Percentiles rank a stretch among this genome's conserved stretches.
Evolutionary conservation across 495 filamentous ascomycete species (phyloP).

Genomic region (Schizothecium vesticola): DNA sequence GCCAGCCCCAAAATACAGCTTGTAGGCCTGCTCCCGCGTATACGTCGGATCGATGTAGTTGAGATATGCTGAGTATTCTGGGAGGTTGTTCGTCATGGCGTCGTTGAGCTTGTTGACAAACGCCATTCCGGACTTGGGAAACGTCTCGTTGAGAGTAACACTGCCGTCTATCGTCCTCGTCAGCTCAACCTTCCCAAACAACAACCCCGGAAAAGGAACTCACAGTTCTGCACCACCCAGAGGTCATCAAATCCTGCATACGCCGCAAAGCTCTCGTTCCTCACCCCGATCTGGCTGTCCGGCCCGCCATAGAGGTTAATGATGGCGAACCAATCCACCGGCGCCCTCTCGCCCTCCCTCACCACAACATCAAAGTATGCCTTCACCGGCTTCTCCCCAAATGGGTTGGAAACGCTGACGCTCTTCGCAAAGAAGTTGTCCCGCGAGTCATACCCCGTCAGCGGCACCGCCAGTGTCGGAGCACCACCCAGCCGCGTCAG

Average conservation of each 20-base stretch:
- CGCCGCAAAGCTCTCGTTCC: conserved; percentile 13
- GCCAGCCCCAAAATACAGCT: conserved; percentile 14
- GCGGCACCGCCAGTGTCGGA: conserved; percentile 2
- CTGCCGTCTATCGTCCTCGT: background rate
- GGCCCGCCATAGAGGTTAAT: conserved; percentile 20
- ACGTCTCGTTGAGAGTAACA: background rate
- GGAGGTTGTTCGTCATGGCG: conserved; percentile 1
- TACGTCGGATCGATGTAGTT: conserved; percentile 14
- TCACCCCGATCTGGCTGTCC: conserved; percentile 6
- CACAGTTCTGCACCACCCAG: conserved; percentile 19
- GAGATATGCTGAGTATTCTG: conserved; percentile 8
- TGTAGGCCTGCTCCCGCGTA: conserved; percentile 5
- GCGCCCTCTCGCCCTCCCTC: background rate
- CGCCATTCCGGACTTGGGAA: conserved; percentile 3
- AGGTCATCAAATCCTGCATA: conserved; percentile 14
- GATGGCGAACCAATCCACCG: conserved; percentile 12
- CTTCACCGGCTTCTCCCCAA: background rate
- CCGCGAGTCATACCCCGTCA: conserved; percentile 6
- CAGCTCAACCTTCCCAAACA: background rate
- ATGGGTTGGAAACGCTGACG: conserved; percentile 9
- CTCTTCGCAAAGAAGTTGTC: conserved; percentile 21
- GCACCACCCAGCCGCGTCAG: conserved; percentile 4
- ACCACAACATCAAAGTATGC: conserved; percentile 11
- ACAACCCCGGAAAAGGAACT: background rate
- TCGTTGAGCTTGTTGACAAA: conserved; percentile 14